These are phyloP conservation scores for Emericellopsis atlantica DNA, from an alignment of 2,329 filamentous ascomycete species.

Conservation along the genomic window DNA sequence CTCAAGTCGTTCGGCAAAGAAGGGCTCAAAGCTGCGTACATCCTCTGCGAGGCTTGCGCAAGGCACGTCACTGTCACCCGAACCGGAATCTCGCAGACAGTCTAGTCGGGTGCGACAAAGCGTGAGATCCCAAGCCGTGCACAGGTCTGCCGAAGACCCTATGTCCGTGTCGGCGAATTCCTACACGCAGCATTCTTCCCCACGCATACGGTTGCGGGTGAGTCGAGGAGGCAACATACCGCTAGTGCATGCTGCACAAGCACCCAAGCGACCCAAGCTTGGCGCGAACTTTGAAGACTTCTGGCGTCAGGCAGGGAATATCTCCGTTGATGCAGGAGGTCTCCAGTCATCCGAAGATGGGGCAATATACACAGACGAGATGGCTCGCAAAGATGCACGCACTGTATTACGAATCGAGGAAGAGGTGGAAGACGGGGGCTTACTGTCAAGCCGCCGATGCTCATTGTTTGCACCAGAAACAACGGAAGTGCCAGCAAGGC, in stretches of 20 bases:
- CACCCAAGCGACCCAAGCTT: conserved; percentile 38
- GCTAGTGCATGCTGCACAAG: conserved; percentile 45
- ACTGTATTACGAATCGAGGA: conserved; percentile 58
- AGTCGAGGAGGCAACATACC: conserved; percentile 29
- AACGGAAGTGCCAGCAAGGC: conserved; percentile 58
- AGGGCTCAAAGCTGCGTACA: too few relatives aligned
- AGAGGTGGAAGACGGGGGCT: conserved; percentile 62
- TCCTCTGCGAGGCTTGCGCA: too few relatives aligned
- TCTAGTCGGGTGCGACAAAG: too few relatives aligned
- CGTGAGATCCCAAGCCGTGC: too few relatives aligned
- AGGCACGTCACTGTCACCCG: too few relatives aligned
- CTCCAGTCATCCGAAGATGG: conserved; percentile 42
- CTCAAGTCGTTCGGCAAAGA: too few relatives aligned
- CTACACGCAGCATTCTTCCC: conserved; percentile 2
- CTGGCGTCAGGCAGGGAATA: conserved; percentile 32
- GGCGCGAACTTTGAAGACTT: conserved; percentile 45
- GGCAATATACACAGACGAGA: conserved; percentile 43
- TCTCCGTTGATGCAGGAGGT: conserved; percentile 47
- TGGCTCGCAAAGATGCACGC: conserved; percentile 54
- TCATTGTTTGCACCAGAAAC: conserved; percentile 62
- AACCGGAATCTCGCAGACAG: too few relatives aligned
- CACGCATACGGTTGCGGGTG: conserved; percentile 37
- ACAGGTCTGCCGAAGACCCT: too few relatives aligned
- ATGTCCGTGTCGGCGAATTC: too few relatives aligned
- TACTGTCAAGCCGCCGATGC: conserved; percentile 59